Percentiles rank a stretch among this genome's conserved stretches.
Evolutionary conservation across 1,284 basidiomycete genomes (phyloP).

Genomic region (Coriolopsis trogii): DNA sequence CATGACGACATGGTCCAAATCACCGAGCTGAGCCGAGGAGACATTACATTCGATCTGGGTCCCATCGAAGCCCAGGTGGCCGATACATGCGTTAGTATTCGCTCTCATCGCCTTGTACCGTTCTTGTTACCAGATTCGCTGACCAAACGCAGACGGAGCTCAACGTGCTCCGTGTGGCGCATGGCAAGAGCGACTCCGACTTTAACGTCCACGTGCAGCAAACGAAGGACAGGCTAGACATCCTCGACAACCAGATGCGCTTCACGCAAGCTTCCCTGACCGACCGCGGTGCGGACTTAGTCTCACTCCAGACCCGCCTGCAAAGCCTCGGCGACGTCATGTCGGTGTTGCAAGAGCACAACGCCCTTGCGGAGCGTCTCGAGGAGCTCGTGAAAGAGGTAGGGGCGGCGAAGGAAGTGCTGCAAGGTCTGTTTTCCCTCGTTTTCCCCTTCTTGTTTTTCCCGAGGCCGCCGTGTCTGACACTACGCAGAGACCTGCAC

Average conservation of each 20-base stretch:
- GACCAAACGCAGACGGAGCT: constrained; percentile 25
- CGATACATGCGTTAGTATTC: constrained; percentile 17
- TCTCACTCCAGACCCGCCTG: constrained; percentile 18
- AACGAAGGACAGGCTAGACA: constrained; percentile 28
- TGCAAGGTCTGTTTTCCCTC: constrained; percentile 19
- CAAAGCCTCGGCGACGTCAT: constrained; percentile 21
- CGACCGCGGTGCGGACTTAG: constrained; percentile 15
- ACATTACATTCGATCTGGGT: not conserved
- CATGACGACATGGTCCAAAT: constrained; percentile 1
- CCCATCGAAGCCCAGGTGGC: constrained; percentile 13
- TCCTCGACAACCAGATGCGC: constrained; percentile 27
- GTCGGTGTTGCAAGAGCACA: constrained; percentile 14
- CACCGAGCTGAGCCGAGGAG: not conserved
- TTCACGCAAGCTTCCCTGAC: constrained; percentile 20
- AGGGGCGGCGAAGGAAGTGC: constrained; percentile 16
- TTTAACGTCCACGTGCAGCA: constrained; percentile 27
- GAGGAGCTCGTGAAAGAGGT: constrained; percentile 15
- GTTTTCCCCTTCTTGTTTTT: not conserved
- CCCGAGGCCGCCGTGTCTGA: not conserved
- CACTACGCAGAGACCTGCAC: constrained; percentile 35
- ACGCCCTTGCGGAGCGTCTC: constrained; percentile 9
- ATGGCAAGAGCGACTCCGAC: constrained; percentile 28
- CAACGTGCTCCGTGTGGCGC: constrained; percentile 23
- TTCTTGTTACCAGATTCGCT: not conserved
- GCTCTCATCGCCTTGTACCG: not conserved